A percentile compares a stretch with the other conserved stretches of the same genome.
These are phyloP conservation scores for Cadophora luteo-olivacea DNA, from an alignment of 2,329 filamentous ascomycete species.

Conservation along the genomic window DNA sequence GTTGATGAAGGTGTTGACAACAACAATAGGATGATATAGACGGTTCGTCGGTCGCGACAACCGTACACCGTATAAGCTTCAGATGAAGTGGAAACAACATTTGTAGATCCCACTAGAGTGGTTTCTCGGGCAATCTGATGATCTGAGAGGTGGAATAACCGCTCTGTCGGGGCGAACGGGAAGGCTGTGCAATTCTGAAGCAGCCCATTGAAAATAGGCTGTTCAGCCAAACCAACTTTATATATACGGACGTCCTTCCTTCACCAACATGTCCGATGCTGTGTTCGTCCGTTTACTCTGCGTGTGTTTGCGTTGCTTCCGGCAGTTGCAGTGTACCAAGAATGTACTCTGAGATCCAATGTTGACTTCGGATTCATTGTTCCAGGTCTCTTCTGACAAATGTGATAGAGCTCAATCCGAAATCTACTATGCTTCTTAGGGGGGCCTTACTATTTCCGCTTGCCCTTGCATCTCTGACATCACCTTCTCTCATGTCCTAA, in stretches of 20 bases:
- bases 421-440: no score
- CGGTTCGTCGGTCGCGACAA: not conserved
- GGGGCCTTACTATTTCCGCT: no score
- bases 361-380: not conserved
- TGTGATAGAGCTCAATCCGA: no score
- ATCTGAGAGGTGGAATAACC: conserved; percentile 19
- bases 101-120: conserved; percentile 20
- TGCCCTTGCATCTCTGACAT: not conserved
- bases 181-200: conserved; percentile 29
- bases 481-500: not conserved
- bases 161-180: conserved; percentile 23
- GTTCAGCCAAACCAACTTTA: conserved; percentile 14
- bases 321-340: not conserved
- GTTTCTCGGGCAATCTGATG: conserved; percentile 16
- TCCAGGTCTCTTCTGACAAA: not conserved
- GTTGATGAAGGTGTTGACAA: not conserved
- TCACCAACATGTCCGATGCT: not conserved
- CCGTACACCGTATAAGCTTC: conserved; percentile 12
- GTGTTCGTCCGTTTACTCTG: not conserved
- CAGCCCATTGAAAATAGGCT: conserved; percentile 25
- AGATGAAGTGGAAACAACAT: conserved; percentile 23
- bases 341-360: not conserved
- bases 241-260: conserved; percentile 20
- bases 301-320: not conserved
- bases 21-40: not conserved